A percentile compares a stretch with the other conserved stretches of the same genome.
These are phyloP conservation scores for Fusarium xyrophilum DNA, from an alignment of 2,329 filamentous ascomycete genomes.

Conservation along the genomic window DNA sequence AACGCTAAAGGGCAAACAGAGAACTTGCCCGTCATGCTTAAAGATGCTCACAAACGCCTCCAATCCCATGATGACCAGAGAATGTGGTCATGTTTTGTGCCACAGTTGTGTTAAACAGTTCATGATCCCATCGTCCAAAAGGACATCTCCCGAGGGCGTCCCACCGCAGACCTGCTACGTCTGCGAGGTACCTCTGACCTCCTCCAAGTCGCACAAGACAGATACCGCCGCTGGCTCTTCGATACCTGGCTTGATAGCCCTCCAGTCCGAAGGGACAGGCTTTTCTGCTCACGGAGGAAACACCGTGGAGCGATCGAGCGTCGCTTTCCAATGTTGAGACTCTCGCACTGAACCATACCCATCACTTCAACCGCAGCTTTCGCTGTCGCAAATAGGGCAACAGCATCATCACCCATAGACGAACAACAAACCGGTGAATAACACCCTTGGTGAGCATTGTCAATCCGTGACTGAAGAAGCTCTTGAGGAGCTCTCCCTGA, in stretches of 20 bases:
- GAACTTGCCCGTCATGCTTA: constrained; percentile 82
- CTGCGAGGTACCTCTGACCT: constrained; percentile 79
- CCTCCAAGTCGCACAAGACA: constrained; percentile 53
- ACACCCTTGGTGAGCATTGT: constrained; percentile 87
- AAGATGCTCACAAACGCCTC: constrained; percentile 83
- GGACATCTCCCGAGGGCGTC: constrained; percentile 53
- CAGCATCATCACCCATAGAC: constrained; percentile 67
- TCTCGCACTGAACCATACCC: not conserved
- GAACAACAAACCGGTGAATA: constrained; percentile 75
- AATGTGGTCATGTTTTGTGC: constrained; percentile 92
- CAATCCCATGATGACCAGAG: constrained; percentile 81
- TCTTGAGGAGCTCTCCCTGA: constrained; percentile 77
- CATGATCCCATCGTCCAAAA: constrained; percentile 65
- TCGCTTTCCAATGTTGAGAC: constrained; percentile 79
- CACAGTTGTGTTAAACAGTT: constrained; percentile 85
- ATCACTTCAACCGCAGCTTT: constrained; percentile 31
- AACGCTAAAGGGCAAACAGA: constrained; percentile 52
- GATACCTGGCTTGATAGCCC: constrained; percentile 75
- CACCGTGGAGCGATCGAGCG: constrained; percentile 77
- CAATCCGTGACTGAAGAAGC: constrained; percentile 84
- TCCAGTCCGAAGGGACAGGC: constrained; percentile 87
- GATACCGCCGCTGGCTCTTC: constrained; percentile 60
- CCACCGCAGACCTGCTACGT: constrained; percentile 73
- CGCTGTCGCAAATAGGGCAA: constrained; percentile 39
- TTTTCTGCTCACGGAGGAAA: constrained; percentile 89